Base-by-base conservation (phyloP, 179 eudicot genomes). In the Silene coronaria region DNA sequence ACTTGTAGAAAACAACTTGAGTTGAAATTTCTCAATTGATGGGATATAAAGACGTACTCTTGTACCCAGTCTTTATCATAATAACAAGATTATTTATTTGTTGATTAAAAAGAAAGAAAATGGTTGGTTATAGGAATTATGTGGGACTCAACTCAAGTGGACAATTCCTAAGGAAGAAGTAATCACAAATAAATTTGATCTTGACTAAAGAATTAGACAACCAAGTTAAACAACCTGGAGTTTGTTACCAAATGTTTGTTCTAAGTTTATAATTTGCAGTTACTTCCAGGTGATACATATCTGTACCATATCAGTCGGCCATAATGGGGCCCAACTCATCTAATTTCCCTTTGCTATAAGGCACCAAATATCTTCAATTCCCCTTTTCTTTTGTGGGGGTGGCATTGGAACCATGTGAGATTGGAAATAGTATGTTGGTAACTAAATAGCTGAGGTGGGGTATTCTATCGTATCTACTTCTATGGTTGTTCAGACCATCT, bases 361-460 rank as follows among this genome's bases (percentile, higher is more conserved):
- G 78, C 75, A 70, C n/a, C n/a, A n/a, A n/a, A n/a, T 63, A 32
- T 13, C 24, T 23, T 2, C 46, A 16, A 34, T 71, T n/a, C n/a
- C n/a, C n/a, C n/a, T n/a, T n/a, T n/a, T n/a, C n/a, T n/a, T n/a
- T 17, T 6, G 34, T 6, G 75, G 61, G 36, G 26, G 17, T 61
- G 24, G 71, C 9, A 70, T 67, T 75, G 75, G 66, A 75, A 42
- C 58, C 78, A 75, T 75, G 72, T 75, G 82, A 51, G 59, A 73
- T 7, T 71, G 23, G 63, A 71, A 67, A 36, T 9, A 32, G 66
- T 27, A 73, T 51, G 72, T 67, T 42, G 34, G 24, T 53, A 24
- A 24, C 7, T 63, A 30, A 24, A 27, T 27, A 26, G 30, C 2
- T 26, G 8, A 5, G 67, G 19, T 10, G 2, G 19, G n/a, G 36